Evolutionary conservation across 2,329 filamentous ascomycete species (phyloP), one percentile per base, ranked within the genome.

Genomic region (Beauveria sp.): DNA sequence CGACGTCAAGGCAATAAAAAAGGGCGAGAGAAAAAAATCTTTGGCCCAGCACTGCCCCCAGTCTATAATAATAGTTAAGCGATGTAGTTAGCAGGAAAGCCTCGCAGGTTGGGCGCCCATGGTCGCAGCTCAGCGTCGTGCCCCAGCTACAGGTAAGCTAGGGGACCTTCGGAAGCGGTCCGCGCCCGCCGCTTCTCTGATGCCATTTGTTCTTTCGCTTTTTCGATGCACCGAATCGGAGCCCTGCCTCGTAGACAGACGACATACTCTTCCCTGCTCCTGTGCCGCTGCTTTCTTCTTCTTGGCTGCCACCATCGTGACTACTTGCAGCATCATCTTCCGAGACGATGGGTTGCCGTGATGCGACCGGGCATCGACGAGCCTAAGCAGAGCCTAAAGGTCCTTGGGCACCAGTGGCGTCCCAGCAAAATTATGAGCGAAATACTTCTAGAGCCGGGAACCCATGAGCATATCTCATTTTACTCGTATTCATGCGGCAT

Each of bases 361-460:
- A 34, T 43, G 46, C 41, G 34, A 46, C 46, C 10, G 46, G 46
- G 7, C 34, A 41, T 41, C 44, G 26, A 34, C 34, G 47, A 43
- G 47, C 47, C 47, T 40, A 59, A 52, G 40, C 48, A 28, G 28
- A 46, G 56, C 56, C 56, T 50, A 53, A 59, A 46, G 16, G 26
- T 41, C n/a, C 48, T 59, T 59, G 56, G 56, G 56, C 56, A 59
- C 8, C 56, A 46, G 56, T 59, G 56, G 56, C 56, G 56, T 22
- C 28, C 12, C 46, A n/a, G 41, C 48, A 44, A 44, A 22, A 24
- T 12, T 14, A 53, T n/a, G 56, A 51, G 40, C 37, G 37, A 46
- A 59, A 59, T 52, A 50, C 16, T 9, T 47, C 18, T 47, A 46
- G 7, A 24, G 26, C 12, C 47, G 3, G 52, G 44, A 48, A 20